Base-by-base conservation (phyloP, 2,329 filamentous ascomycete species). In the Aspergillus puulaauensis region DNA sequence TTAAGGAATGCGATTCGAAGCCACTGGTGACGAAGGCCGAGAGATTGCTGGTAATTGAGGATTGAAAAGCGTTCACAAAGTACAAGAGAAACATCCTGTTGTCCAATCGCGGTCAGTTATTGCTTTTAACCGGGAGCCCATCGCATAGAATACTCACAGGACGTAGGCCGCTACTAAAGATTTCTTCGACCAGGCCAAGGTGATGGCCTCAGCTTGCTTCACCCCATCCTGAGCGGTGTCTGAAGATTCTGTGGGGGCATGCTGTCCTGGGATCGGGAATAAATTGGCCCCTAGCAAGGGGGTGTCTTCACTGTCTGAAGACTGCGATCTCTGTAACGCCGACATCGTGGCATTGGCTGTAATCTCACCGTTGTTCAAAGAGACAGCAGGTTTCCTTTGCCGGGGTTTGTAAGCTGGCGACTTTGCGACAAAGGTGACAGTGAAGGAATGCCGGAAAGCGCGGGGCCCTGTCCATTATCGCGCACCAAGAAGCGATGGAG, bases 1-100 rank as follows among this genome's bases (percentile, higher is more conserved):
- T 76, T 27, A 86, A 73, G 0, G 83, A 84, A 64, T 86, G 84
- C 3, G 75, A 69, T 40, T 77, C 66, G 60, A 81, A 87, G 24
- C 73, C 76, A 64, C 79, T 83, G 33, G 82, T 83, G 39, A 82
- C 78, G 61, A 78, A 83, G 21, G 80, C 77, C 3, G 70, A 74
- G 43, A 84, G 62, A 56, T 74, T 77, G 49, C 66, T 64, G 12
- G 75, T 69, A 39, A 76, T 74, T 4, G 70, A 70, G 14, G 68
- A 66, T 60, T 78, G 74, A 55, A 80, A 71, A 1, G 74, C 72
- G 62, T 78, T 75, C 58, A 77, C 72, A 35, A 77, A 74, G 65
- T 75, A 77, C 31, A 78, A 64, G 12, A 77, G 62, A 68, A 71
- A 79, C 66, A 80, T 79, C 44, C 76, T 79, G 31, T 48, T 51